phyloP scores from a whole-genome alignment of 805 yeast genomes.

The Candida ulmi region DNA sequence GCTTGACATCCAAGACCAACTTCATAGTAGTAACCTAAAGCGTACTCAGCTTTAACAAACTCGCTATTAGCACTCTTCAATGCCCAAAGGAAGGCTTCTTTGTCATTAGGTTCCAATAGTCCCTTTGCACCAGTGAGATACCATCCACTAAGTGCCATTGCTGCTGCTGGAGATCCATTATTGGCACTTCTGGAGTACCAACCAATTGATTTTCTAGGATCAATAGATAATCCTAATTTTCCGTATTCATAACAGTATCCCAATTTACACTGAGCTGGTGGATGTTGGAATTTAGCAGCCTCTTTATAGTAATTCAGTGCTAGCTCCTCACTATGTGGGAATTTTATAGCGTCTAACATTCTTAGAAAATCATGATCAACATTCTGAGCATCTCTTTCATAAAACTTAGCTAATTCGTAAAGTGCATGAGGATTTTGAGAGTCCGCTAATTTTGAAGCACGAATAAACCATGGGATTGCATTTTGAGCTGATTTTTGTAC shows the following conservation, averaged over 20 bases:
- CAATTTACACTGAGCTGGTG: slow-evolving; percentile 63
- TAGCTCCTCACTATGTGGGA: slow-evolving; percentile 29
- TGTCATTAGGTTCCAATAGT: slow-evolving; percentile 47
- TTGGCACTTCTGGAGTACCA: slow-evolving; percentile 70
- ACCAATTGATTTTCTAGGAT: slow-evolving; percentile 55
- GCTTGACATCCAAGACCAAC: slow-evolving; percentile 54
- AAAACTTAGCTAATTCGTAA: slow-evolving; percentile 51
- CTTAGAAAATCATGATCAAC: slow-evolving; percentile 27
- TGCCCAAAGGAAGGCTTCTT: slow-evolving; percentile 67
- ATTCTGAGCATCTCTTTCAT: slow-evolving; percentile 38
- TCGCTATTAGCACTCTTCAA: slow-evolving; percentile 54
- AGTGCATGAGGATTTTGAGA: slow-evolving; percentile 48
- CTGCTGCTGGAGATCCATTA: slow-evolving; percentile 58
- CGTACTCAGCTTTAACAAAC: slow-evolving; percentile 58
- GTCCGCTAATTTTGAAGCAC: slow-evolving; percentile 41
- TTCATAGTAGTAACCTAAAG: slow-evolving; percentile 62
- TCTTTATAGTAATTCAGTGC: slow-evolving; percentile 50
- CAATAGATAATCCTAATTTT: slow-evolving; percentile 42
- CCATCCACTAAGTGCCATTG: slow-evolving; percentile 74
- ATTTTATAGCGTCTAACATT: slow-evolving; percentile 26
- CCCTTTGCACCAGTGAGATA: slow-evolving; percentile 62
- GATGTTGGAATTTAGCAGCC: slow-evolving; percentile 55
- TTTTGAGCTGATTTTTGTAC: slow-evolving; percentile 33
- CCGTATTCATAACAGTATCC: slow-evolving; percentile 77
- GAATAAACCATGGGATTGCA: slow-evolving; percentile 46